Evolutionary conservation across 129 eudicot genomes (phyloP), one percentile per base, ranked within the genome.

Genomic region (Flaveria bidentis): DNA sequence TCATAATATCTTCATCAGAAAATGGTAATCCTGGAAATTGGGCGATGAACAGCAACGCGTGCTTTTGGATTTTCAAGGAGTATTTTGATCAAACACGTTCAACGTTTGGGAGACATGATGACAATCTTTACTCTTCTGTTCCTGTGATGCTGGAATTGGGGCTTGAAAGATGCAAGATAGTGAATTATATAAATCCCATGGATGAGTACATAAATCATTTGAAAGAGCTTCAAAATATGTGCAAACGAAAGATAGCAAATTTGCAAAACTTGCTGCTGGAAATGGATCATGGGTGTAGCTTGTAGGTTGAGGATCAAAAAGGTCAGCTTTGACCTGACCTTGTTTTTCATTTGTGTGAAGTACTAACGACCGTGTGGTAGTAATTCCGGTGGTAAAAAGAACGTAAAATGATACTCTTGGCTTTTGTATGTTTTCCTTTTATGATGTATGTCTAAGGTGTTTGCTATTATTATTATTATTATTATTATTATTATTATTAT

Each of bases 171-270:
- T 84, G 83, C 72, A 65, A 74, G 46, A 66, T 65, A 6, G 83
- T 36, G 53, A 62, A 55, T 53, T 83, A 65, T 13, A 82, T 77
- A 7, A 75, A 82, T 75, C 66, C 71, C 12, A 30, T 22, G 57
- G 42, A 66, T 39, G 85, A 63, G 0, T 88, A 78, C 18, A n/a
- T 78, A 58, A 25, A 49, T 20, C 72, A 66, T 69, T 60, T 88
- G 66, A 84, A 77, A 80, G 85, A 86, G 83, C 87, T 86, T 80
- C 74, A 23, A 51, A 25, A 50, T 23, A 7, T 79, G 78, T 80
- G 78, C 69, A 58, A 33, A 23, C 16, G 2, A 47, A 84, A 88
- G 82, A 60, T 72, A 15, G 44, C 8, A 10, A 44, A 49, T 51
- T 51, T 79, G 70, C 46, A 15, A 56, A 73, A 69, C 39, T 47